Evolutionary conservation across 768 basidiomycete species (phyloP), one percentile per base, ranked within the genome.

Genomic region (Sarcomyxa edulis): DNA sequence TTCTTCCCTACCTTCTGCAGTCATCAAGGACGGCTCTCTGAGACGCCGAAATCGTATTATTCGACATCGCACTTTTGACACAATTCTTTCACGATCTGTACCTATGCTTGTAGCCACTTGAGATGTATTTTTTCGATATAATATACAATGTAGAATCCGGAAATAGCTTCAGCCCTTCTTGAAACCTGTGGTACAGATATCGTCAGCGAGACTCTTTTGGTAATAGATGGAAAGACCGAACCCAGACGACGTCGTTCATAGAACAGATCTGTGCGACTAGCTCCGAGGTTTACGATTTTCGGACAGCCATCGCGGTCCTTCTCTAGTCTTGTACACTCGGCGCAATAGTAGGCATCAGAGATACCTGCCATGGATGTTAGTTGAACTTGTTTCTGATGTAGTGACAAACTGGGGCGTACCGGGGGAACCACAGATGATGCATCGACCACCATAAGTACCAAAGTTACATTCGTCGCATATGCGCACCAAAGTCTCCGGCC

Each of bases 391-490:
- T 32, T 31, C n/a, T 23, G 12, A 20, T 44, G 31, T 16, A 14
- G 14, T n/a, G 3, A 14, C 10, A 32, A 32, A n/a, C n/a, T 27
- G 7, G 32, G 25, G 42, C 74, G 46, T 50, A 96, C 94, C 95
- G 51, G 90, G 92, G 30, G 92, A 82, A 34, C 93, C 91, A 50
- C 96, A 99, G 45, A 98, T 96, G 63, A 97, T 98, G 59, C 96
- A 99, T 47, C 93, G 75, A 35, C 95, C 95, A 16, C 96, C 93
- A 58, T 96, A 96, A 31, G 92, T 95, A 49, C 93, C 90, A 66
- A 98, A 99, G 62, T 98, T 98, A 65, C 96, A 99, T 68, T 99
- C 96, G 59, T 99, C 96, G 61, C 96, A 99, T 49, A 97, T 97
- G 46, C 95, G 80, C 42, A 98, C 96, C 48, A 98, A 75, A 16